Evolutionary conservation across 371 early-diverging fungal genomes (phyloP).

Genomic region (Rhizopus microsporus): DNA sequence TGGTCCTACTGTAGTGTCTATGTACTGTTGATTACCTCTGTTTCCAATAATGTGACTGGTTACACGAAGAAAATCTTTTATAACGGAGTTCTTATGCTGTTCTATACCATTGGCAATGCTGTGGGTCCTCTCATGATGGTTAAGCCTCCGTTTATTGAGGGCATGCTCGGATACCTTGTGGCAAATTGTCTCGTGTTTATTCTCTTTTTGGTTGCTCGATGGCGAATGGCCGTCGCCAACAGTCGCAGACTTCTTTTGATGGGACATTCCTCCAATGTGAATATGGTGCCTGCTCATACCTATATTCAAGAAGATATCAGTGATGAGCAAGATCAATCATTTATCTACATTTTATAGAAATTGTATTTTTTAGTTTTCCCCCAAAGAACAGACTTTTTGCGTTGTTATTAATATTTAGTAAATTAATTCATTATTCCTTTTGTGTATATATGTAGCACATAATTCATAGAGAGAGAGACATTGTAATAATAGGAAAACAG

Average conservation of each 20-base stretch:
- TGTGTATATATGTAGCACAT: no score
- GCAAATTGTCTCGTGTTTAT: slow-evolving; percentile 22
- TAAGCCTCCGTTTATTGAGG: slow-evolving; percentile 24
- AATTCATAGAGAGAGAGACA: no score
- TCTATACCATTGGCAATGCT: slow-evolving; percentile 36
- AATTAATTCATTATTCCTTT: no score
- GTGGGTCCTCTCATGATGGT: slow-evolving; percentile 39
- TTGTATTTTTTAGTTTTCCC: neutral
- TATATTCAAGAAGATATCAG: slow-evolving; percentile 38
- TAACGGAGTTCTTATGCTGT: slow-evolving; percentile 29
- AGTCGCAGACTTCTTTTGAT: slow-evolving; percentile 22
- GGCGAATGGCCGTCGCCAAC: slow-evolving; percentile 27
- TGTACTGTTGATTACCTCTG: slow-evolving; percentile 24
- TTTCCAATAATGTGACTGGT: slow-evolving; percentile 32
- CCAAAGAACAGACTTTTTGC: neutral
- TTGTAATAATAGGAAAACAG: no score
- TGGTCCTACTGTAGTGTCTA: slow-evolving; percentile 26
- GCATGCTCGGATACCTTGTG: slow-evolving; percentile 28
- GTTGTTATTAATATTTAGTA: no score
- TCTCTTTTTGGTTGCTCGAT: slow-evolving; percentile 24
- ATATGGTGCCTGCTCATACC: slow-evolving; percentile 9
- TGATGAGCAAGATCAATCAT: slow-evolving; percentile 42
- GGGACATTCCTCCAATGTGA: slow-evolving; percentile 17
- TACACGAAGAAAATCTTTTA: slow-evolving; percentile 35
- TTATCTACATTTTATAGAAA: slow-evolving; percentile 36